Conservation (phyloP, 2,329 filamentous ascomycete genomes). For the Didymella exigua region DNA sequence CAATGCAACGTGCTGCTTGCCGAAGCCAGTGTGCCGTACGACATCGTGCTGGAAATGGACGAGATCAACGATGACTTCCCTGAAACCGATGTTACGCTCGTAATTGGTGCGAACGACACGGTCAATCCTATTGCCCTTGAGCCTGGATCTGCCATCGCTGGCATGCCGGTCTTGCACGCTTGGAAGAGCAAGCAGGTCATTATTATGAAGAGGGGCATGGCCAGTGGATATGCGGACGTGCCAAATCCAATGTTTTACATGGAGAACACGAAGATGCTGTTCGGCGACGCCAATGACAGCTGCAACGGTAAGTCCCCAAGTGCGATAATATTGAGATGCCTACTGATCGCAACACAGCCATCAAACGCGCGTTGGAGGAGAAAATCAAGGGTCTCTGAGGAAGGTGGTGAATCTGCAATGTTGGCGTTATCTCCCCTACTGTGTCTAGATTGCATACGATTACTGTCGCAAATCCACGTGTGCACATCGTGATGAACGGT, state of each 20-base stretch:
- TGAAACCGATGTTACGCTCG: constrained; percentile 83
- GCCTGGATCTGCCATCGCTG: constrained; percentile 81
- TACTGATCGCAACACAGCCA: constrained; percentile 36
- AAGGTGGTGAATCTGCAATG: background rate
- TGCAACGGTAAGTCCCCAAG: constrained; percentile 64
- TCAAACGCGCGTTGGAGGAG: constrained; percentile 46
- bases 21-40: constrained; percentile 86
- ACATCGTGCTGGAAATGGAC: constrained; percentile 93
- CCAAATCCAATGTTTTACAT: constrained; percentile 94
- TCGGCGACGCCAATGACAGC: constrained; percentile 84
- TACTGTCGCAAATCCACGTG: background rate
- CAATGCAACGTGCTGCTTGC: constrained; percentile 91
- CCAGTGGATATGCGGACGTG: constrained; percentile 87
- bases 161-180: constrained; percentile 89
- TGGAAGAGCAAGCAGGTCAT: constrained; percentile 95
- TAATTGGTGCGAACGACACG: constrained; percentile 91
- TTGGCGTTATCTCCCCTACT: background rate
- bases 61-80: constrained; percentile 93
- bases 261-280: constrained; percentile 87
- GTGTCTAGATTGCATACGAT: background rate
- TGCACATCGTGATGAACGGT: background rate
- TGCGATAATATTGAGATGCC: background rate
- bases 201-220: constrained; percentile 91
- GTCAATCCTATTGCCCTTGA: constrained; percentile 90
- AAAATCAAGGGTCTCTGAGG: constrained; percentile 40